Evolutionary conservation across 2,329 filamentous ascomycete species (phyloP).

Genomic region (Diaporthe helianthi): DNA sequence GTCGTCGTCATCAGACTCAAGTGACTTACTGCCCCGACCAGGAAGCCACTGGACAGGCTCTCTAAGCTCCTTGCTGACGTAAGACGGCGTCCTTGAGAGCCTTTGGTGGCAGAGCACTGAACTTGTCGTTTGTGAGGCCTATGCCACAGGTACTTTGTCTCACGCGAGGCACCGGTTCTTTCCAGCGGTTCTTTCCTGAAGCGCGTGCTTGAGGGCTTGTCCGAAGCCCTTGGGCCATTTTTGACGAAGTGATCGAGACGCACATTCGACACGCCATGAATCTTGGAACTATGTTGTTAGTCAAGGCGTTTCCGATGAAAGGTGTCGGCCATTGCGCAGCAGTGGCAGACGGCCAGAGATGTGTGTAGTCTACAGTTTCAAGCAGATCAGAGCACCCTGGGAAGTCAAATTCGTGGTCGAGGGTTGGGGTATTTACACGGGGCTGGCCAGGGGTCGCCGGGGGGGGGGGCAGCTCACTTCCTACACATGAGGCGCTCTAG

Average conservation of each 20-base stretch:
- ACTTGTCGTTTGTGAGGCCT: no score
- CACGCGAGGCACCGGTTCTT: no score
- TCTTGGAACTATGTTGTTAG: background rate
- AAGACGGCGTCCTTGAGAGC: no score
- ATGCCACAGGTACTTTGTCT: no score
- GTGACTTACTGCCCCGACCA: background rate
- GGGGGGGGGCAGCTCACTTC: background rate
- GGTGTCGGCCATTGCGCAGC: background rate
- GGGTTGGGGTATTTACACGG: background rate
- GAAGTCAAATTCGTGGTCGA: background rate
- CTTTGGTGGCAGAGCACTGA: background rate
- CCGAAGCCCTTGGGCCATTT: rapidly evolving
- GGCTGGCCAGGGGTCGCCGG: background rate
- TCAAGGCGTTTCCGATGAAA: background rate
- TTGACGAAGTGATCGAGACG: background rate
- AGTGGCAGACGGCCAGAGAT: background rate
- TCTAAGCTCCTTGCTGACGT: background rate
- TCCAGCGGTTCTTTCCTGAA: background rate
- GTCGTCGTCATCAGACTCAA: background rate
- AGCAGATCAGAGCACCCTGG: no score
- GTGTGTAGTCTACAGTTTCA: background rate
- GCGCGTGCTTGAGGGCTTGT: background rate
- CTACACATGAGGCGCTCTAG: no score
- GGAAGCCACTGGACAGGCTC: no score
- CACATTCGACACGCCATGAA: background rate